These are phyloP conservation scores for Aspergillus sp. DNA, from an alignment of 2,329 filamentous ascomycete species.

Conservation along the genomic window DNA sequence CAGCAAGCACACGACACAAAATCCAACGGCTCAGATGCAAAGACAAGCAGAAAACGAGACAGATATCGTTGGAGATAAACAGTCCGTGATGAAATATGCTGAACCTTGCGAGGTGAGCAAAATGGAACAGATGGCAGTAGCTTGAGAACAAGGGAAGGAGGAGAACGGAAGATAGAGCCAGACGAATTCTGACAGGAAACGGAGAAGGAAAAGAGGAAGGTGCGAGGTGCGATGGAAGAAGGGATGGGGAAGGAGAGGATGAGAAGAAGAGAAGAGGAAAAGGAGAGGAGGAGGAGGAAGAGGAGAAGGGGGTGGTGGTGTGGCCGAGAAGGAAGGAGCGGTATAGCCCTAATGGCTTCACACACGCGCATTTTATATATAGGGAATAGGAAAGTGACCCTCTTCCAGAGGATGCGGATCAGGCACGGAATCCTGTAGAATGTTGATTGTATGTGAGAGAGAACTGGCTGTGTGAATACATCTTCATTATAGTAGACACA, in stretches of 20 bases:
- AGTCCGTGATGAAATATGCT: constrained; percentile 10
- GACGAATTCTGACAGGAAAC: constrained; percentile 1
- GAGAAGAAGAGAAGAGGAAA: constrained; percentile 3
- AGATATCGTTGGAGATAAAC: constrained; percentile 16
- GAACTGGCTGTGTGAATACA: too few species aligned
- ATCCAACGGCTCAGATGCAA: constrained; percentile 18
- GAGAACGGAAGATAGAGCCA: constrained; percentile 9
- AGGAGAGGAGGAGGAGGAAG: constrained; percentile 6
- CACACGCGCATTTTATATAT: too few species aligned
- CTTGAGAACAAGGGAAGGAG: constrained; percentile 11
- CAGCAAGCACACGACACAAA: constrained; percentile 9
- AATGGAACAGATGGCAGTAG: constrained; percentile 14
- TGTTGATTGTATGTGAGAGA: too few species aligned
- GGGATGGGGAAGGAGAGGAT: constrained; percentile 13
- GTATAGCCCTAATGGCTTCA: too few species aligned
- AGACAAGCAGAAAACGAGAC: constrained; percentile 9
- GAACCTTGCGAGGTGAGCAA: constrained; percentile 4
- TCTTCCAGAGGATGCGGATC: too few species aligned
- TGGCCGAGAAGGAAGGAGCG: too few species aligned
- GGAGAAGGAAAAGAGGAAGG: constrained; percentile 4
- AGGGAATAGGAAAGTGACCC: too few species aligned
- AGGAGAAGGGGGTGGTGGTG: too few species aligned
- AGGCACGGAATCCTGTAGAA: too few species aligned
- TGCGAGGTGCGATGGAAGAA: too few species aligned
- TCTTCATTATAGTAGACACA: too few species aligned